These are phyloP conservation scores for Colletotrichum sp. DNA, from an alignment of 2,329 filamentous ascomycete genomes.

Conservation along the genomic window DNA sequence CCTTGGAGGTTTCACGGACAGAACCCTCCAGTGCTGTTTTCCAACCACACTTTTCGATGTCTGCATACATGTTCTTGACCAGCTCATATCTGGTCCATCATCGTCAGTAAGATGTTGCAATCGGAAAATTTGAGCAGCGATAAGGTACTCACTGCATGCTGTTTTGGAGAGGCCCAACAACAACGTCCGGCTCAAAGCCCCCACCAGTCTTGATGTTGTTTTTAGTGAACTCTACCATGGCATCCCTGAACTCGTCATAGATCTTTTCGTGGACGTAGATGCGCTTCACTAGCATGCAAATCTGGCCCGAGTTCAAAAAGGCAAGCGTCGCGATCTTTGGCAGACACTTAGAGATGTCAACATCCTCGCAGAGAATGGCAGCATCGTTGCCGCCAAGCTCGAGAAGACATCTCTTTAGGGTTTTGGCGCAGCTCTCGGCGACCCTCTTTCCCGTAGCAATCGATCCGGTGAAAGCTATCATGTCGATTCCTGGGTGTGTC, in stretches of 20 bases:
- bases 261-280: slow-evolving; percentile 66
- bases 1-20: slow-evolving; percentile 32
- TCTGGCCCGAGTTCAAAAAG: slow-evolving; percentile 59
- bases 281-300: slow-evolving; percentile 50
- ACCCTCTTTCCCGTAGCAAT: slow-evolving; percentile 65
- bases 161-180: slow-evolving; percentile 63
- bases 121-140: background rate
- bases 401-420: slow-evolving; percentile 65
- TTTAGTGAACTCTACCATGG: slow-evolving; percentile 52
- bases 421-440: slow-evolving; percentile 54
- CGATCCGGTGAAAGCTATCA: slow-evolving; percentile 69
- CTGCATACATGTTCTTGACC: slow-evolving; percentile 54
- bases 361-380: slow-evolving; percentile 62
- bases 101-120: background rate
- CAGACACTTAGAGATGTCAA: slow-evolving; percentile 47
- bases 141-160: slow-evolving; percentile 54
- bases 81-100: slow-evolving; percentile 37
- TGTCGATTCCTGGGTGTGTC: slow-evolving; percentile 61
- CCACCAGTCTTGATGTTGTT: slow-evolving; percentile 47
- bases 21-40: slow-evolving; percentile 4
- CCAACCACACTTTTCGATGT: slow-evolving; percentile 43
- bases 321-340: slow-evolving; percentile 51
- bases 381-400: slow-evolving; percentile 68
- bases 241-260: slow-evolving; percentile 56
- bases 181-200: slow-evolving; percentile 44